Evolutionary conservation across 768 basidiomycete genomes (phyloP), one percentile per base, ranked within the genome.

Genomic region (Amanita rimosa): DNA sequence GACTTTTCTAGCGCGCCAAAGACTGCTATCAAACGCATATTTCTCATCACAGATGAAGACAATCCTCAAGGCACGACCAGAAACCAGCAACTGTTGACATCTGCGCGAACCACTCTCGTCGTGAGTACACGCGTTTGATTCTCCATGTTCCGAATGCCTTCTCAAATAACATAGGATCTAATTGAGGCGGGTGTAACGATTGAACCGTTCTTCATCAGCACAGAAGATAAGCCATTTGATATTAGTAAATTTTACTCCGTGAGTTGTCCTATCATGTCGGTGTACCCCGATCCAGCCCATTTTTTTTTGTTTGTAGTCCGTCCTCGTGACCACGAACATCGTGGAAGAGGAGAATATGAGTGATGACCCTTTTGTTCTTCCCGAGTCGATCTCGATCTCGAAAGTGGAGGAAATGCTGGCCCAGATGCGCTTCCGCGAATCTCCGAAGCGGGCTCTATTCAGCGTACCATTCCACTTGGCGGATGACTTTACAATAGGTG

Each of bases 1-100:
- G 46, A 22, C 24, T 16, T 33, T 35, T 46, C 17, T 52, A 92
- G 89, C 9, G 85, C 88, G 6, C 81, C 83, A 17, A 91, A 93
- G 59, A 89, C 82, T 0, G 89, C 91, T 2, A 81, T 85, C n/a
- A 94, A 95, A 60, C 82, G 93, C 4, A 76, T 98, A 1, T 97
- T 97, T 61, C 68, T 95, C 34, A 86, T 99, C 37, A 98, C 96
- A 0, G 85, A 98, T 59, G 81, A 87, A 55, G 91, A 93, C 56
- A 65, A 86, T 55, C 92, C 92, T 2, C 78, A 76, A 59, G 65
- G 75, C 4, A 74, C 75, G 9, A 60, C 69, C 4, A 71, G 68
- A n/a, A 77, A 66, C 57, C 70, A 72, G 38, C 81, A 84, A 46
- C 64, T 89, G 8, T 62, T 76, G 5, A 83, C 74, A 1, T 83